phyloP scores from a whole-genome alignment of 2,329 filamentous ascomycete species.

The Pezicula radicicola region DNA sequence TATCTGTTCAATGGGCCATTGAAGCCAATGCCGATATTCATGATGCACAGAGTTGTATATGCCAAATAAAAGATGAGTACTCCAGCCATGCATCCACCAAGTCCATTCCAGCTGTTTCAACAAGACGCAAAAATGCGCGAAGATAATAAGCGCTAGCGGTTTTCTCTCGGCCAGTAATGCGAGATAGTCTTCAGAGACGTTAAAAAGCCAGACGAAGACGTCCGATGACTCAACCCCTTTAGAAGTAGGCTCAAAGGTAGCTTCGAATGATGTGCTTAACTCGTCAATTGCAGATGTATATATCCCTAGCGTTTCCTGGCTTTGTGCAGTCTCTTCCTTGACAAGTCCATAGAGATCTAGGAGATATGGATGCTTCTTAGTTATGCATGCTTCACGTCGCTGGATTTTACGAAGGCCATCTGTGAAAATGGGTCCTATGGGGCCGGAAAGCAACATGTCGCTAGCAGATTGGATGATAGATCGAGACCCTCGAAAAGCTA shows the following conservation, averaged over 20 bases:
- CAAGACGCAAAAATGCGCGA: constrained; percentile 21
- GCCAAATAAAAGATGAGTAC: constrained; percentile 12
- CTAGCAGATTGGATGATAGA: neutral
- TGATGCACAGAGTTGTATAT: constrained; percentile 19
- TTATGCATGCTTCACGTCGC: neutral
- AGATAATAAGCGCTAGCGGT: constrained; percentile 19
- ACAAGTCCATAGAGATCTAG: neutral
- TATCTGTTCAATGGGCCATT: constrained; percentile 21
- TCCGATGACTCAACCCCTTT: neutral
- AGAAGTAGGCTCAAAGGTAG: neutral
- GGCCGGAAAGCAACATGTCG: neutral
- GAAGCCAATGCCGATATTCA: constrained; percentile 19
- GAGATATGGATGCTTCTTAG: neutral
- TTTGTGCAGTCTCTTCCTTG: neutral
- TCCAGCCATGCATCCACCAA: constrained; percentile 25
- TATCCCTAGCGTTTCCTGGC: neutral
- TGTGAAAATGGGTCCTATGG: neutral
- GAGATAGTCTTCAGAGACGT: constrained; percentile 17
- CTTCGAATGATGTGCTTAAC: neutral
- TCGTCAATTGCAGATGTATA: neutral
- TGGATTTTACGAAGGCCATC: neutral
- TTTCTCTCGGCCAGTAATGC: constrained; percentile 10
- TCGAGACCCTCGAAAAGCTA: neutral
- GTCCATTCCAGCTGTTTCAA: constrained; percentile 19
- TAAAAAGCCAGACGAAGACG: constrained; percentile 15